Evolutionary conservation across 2,329 filamentous ascomycete genomes (phyloP), one percentile per base, ranked within the genome.

Genomic region (Penicillium sp.): DNA sequence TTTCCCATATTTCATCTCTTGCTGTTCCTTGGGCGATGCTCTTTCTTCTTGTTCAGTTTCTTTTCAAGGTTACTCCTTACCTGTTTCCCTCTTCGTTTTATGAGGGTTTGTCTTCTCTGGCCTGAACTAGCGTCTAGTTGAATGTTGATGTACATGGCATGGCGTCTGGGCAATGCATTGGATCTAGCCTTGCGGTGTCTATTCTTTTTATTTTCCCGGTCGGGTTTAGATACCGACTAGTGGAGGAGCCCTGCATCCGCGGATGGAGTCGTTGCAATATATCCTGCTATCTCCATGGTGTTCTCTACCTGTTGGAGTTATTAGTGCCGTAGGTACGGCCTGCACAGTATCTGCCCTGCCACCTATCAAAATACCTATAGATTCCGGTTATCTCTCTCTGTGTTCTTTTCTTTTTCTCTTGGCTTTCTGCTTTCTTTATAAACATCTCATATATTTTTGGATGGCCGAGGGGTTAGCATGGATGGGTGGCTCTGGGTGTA

Each of bases 131-230:
- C 43, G 43, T 53, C 50, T 46, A 38, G 50, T 46, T 29, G 46
- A 48, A 37, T 25, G 46, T 48, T 48, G 58, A 59, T 66, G 63
- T 67, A 65, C 58, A 63, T 68, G 65, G 62, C 59, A 62, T 67
- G 65, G 63, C 60, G 65, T 67, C 56, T 62, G 61, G 64, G 64
- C 55, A 63, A 64, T 68, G 65, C 65, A 67, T 65, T 61, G 58
- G 58, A 64, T 58, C 46, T 53, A 60, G 50, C 55, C 35, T 57
- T 54, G 50, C 19, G 55, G 49, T 53, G 49, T 35, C 49, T 45
- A 33, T 54, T 38, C 21, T 57, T 46, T 33, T 43, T 50, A 43
- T 56, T 53, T 55, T 40, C 25, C 46, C 38, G 29, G 51, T 33
- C 53, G 54, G 56, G 17, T 55, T 62, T 61, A 59, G 59, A 61